phyloP scores from a whole-genome alignment of 345 rosid genomes.

The Zanthoxylum bungeanum region DNA sequence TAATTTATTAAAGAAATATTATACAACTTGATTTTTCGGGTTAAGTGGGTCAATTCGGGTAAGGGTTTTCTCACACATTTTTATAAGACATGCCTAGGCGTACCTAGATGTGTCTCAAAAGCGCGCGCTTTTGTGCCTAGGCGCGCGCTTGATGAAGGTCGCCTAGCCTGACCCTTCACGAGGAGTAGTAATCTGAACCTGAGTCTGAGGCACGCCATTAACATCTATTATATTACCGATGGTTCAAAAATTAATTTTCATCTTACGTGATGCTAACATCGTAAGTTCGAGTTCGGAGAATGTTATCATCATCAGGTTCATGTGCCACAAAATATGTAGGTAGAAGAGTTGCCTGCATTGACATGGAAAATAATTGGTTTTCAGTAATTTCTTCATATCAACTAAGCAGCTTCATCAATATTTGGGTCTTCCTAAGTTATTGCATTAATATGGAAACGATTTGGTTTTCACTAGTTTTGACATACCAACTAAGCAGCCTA shows the following conservation, averaged over 20 bases:
- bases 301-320: constrained; percentile 89
- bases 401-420: not conserved
- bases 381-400: not conserved
- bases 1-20: too few species aligned
- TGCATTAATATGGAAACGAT: not conserved
- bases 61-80: too few species aligned
- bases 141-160: too few species aligned
- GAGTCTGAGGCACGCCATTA: too few species aligned
- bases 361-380: not conserved
- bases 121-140: too few species aligned
- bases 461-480: not conserved
- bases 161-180: too few species aligned
- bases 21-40: too few species aligned
- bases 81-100: too few species aligned
- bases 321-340: constrained; percentile 73
- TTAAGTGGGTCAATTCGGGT: too few species aligned
- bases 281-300: constrained; percentile 90
- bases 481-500: not conserved
- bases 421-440: not conserved
- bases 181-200: too few species aligned
- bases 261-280: constrained; percentile 98
- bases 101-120: too few species aligned
- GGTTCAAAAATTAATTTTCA: constrained; percentile 2
- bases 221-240: not conserved
- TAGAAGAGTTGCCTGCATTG: constrained; percentile 77